Conservation (phyloP, 352 stramenopile species). For the Globisporangium nunn region DNA sequence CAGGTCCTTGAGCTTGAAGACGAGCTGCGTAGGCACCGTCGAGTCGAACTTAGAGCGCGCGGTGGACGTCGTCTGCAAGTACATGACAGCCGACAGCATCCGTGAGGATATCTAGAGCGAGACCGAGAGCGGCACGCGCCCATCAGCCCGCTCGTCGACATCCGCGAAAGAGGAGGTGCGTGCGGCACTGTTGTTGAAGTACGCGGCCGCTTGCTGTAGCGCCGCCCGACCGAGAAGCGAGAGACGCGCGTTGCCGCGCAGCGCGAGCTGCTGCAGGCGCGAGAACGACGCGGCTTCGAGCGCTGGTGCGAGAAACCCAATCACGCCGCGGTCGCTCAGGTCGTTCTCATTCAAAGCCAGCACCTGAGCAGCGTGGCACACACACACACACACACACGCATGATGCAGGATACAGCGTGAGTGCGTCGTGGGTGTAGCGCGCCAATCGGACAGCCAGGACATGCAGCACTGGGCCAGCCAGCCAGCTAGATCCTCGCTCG, state of each 20-base stretch:
- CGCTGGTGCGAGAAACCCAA: constrained; percentile 38
- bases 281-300: constrained; percentile 20
- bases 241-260: constrained; percentile 40
- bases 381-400: background rate
- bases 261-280: constrained; percentile 40
- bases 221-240: constrained; percentile 21
- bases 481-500: too few relatives aligned
- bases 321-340: constrained; percentile 50
- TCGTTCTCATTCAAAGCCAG: constrained; percentile 41
- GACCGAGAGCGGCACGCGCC: background rate
- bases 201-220: constrained; percentile 17
- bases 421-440: background rate
- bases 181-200: constrained; percentile 22
- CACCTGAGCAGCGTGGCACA: constrained; percentile 15
- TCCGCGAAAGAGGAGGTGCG: background rate
- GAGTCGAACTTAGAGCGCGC: constrained; percentile 23
- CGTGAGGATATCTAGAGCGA: background rate
- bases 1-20: constrained; percentile 80
- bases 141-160: background rate
- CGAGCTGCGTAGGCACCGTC: constrained; percentile 42
- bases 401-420: too few relatives aligned
- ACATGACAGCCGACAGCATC: constrained; percentile 14
- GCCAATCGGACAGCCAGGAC: too few relatives aligned
- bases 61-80: constrained; percentile 37
- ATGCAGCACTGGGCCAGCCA: background rate